These are phyloP conservation scores for Mycena maculata DNA, from an alignment of 768 basidiomycete species.

Conservation along the genomic window DNA sequence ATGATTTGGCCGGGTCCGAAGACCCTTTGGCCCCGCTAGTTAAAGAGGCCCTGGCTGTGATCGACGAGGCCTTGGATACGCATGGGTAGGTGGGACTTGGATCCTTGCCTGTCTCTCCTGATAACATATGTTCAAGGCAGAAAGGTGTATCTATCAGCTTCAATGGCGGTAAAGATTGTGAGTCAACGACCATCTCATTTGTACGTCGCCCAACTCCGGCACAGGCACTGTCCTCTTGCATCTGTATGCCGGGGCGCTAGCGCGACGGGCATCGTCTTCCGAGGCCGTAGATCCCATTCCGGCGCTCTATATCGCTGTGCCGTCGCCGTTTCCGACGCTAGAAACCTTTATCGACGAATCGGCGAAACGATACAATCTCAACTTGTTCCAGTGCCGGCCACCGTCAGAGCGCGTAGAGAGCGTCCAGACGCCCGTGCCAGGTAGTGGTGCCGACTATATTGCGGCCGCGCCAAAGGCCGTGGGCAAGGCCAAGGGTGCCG, in stretches of 20 bases:
- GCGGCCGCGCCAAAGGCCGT: conserved; percentile 49
- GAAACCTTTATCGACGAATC: conserved; percentile 85
- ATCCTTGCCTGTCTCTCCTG: conserved; percentile 12
- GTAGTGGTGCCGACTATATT: conserved; percentile 37
- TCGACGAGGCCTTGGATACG: conserved; percentile 79
- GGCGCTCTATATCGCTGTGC: conserved; percentile 89
- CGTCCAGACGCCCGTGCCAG: conserved; percentile 51
- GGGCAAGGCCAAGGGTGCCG: conserved; percentile 68
- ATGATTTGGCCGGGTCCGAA: conserved; percentile 64
- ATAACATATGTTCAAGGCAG: conserved; percentile 57
- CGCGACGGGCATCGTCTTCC: conserved; percentile 51
- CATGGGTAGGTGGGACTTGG: conserved; percentile 75
- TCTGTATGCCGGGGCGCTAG: conserved; percentile 82
- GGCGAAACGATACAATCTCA: conserved; percentile 73
- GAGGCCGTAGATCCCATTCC: conserved; percentile 61
- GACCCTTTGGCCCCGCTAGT: conserved; percentile 71
- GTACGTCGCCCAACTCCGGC: conserved; percentile 8
- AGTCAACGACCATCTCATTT: conserved; percentile 42
- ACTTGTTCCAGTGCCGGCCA: conserved; percentile 71
- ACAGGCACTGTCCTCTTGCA: conserved; percentile 96
- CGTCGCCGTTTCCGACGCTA: conserved; percentile 86
- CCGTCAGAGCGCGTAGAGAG: conserved; percentile 61
- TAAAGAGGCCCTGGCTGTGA: conserved; percentile 84
- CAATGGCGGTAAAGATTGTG: conserved; percentile 99
- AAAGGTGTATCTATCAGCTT: conserved; percentile 89